Evolutionary conservation across 2,329 filamentous ascomycete genomes (phyloP), one percentile per base, ranked within the genome.

Genomic region (Uncinocarpus reesii): DNA sequence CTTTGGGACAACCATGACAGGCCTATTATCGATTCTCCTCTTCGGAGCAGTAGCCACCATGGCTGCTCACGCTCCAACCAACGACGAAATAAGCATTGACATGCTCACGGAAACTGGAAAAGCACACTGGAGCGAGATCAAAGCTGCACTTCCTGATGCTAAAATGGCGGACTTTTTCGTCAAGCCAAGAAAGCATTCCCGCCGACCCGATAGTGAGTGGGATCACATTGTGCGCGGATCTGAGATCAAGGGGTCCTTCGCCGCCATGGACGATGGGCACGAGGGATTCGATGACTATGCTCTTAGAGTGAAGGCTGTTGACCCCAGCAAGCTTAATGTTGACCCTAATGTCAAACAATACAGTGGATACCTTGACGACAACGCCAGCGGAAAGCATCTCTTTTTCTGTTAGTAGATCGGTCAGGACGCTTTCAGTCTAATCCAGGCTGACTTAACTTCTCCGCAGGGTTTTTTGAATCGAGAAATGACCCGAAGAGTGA

Each of bases 401-500:
- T 98, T 98, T 68, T 98, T 96, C 73, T 98, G 90, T 93, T 71
- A 76, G 85, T 70, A 10, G 15, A 18, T 15, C 15, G 15, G 32
- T 24, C 2, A 26, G 3, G 18, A n/a, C n/a, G n/a, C n/a, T n/a
- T n/a, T n/a, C n/a, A n/a, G n/a, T n/a, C n/a, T n/a, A n/a, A n/a
- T n/a, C n/a, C n/a, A n/a, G n/a, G n/a, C n/a, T n/a, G n/a, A n/a
- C 20, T 34, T 2, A 36, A 10, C 10, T 15, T 7, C 7, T 2
- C 10, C 24, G 4, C 58, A 93, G 87, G 88, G 92, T 98, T 98
- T 81, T 98, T 98, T 60, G 92, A 98, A 72, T 96, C 90, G 46
- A 85, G 92, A 61, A 95, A 95, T 62, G 88, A 98, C 67, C 90
- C 92, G 57, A 80, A 89, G 78, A 96, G 90, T 63, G 90, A 96